A percentile compares a stretch with the other conserved stretches of the same genome.
Conservation (phyloP, 2,329 filamentous ascomycete species). For the Xylariales sp. region DNA sequence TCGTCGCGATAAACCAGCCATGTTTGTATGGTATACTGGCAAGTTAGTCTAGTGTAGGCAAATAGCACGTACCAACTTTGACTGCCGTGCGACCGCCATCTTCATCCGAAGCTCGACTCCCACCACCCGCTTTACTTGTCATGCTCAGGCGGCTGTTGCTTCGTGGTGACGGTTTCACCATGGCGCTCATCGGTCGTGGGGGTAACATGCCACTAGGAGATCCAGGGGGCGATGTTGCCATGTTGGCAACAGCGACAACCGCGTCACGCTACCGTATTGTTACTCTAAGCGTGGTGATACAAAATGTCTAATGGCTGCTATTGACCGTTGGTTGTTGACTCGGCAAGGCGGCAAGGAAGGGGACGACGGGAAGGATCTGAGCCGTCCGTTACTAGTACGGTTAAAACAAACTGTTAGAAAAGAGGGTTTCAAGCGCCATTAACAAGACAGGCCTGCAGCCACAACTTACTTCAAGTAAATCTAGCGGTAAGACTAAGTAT, state of each 20-base stretch:
- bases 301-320: conserved; percentile 7
- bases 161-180: conserved; percentile 77
- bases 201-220: conserved; percentile 67
- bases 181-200: conserved; percentile 79
- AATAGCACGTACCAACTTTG: conserved; percentile 84
- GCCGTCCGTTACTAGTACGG: conserved; percentile 27
- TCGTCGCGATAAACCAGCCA: background rate
- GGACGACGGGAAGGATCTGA: conserved; percentile 20
- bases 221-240: conserved; percentile 77
- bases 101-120: conserved; percentile 88
- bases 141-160: conserved; percentile 89
- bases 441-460: conserved; percentile 37
- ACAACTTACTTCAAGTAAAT: conserved; percentile 29
- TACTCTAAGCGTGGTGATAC: background rate
- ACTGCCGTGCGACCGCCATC: conserved; percentile 86
- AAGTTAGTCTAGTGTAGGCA: conserved; percentile 8
- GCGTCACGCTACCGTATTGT: conserved; percentile 35
- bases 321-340: conserved; percentile 11
- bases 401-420: conserved; percentile 30
- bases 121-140: conserved; percentile 78
- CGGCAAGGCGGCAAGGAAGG: conserved; percentile 20
- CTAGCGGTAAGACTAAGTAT: conserved; percentile 21
- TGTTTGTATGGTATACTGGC: background rate
- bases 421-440: conserved; percentile 26
- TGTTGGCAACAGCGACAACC: conserved; percentile 52